A percentile compares a stretch with the other conserved stretches of the same genome.
Evolutionary conservation across 495 filamentous ascomycete genomes (phyloP).

Genomic region (Talaromyces borbonicus): DNA sequence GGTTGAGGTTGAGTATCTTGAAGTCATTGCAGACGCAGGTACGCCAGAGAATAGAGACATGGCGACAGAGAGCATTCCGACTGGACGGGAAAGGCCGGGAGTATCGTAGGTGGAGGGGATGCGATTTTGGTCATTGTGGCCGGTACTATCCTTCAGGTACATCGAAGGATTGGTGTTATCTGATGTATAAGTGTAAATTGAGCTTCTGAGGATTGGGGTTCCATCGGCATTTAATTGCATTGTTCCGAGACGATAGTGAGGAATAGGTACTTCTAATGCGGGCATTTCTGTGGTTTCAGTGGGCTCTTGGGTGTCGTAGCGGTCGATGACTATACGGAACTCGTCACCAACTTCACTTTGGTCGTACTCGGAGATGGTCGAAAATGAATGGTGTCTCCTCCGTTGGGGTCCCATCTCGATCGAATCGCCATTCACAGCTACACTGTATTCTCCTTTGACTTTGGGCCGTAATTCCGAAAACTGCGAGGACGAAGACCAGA

Average conservation of each 20-base stretch:
- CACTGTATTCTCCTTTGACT: slow-evolving; percentile 15
- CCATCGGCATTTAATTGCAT: slow-evolving; percentile 72
- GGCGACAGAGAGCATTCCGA: slow-evolving; percentile 1
- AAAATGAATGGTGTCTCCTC: slow-evolving; percentile 53
- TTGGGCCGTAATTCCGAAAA: slow-evolving; percentile 35
- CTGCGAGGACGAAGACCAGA: slow-evolving; percentile 40
- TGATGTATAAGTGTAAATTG: slow-evolving; percentile 47
- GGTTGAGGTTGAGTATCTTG: slow-evolving; percentile 9
- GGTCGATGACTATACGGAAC: slow-evolving; percentile 78
- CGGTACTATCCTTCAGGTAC: slow-evolving; percentile 18
- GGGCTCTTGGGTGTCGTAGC: slow-evolving; percentile 57
- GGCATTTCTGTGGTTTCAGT: slow-evolving; percentile 49
- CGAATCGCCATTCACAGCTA: slow-evolving; percentile 19
- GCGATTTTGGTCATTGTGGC: slow-evolving; percentile 7
- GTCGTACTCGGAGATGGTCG: slow-evolving; percentile 44
- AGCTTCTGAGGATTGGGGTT: slow-evolving; percentile 72
- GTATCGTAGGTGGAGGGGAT: slow-evolving; percentile 5
- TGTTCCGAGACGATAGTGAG: slow-evolving; percentile 76
- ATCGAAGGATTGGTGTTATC: slow-evolving; percentile 45
- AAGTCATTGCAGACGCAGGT: not conserved
- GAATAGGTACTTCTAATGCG: slow-evolving; percentile 69
- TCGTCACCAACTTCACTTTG: slow-evolving; percentile 40
- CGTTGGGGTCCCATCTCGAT: slow-evolving; percentile 24
- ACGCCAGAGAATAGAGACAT: slow-evolving; percentile 11
- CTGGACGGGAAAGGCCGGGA: slow-evolving; percentile 3